phyloP scores from a whole-genome alignment of 2,329 filamentous ascomycete species.

The Pleomassaria siparia region DNA sequence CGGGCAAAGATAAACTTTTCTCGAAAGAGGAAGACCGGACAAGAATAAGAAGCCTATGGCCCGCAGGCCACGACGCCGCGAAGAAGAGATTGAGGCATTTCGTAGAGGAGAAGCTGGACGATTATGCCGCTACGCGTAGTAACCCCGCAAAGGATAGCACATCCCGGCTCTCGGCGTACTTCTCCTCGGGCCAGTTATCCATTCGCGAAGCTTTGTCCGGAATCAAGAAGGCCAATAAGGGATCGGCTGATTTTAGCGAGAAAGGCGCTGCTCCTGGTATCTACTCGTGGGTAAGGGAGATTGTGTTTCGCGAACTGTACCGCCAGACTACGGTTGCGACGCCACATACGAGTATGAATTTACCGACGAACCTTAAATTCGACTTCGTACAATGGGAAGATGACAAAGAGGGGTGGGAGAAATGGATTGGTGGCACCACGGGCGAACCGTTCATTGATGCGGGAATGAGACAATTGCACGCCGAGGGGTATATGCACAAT shows the following conservation, averaged over 20 bases:
- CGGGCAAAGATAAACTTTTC: slow-evolving; percentile 47
- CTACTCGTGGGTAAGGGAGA: slow-evolving; percentile 53
- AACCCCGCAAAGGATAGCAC: slow-evolving; percentile 47
- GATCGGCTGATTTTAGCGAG: slow-evolving; percentile 47
- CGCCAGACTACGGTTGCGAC: slow-evolving; percentile 50
- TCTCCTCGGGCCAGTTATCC: slow-evolving; percentile 49
- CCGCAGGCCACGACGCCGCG: slow-evolving; percentile 47
- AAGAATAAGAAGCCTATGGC: slow-evolving; percentile 48
- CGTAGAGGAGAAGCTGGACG: slow-evolving; percentile 41
- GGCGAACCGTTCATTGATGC: slow-evolving; percentile 55
- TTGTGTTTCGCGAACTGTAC: slow-evolving; percentile 56
- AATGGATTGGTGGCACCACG: slow-evolving; percentile 51
- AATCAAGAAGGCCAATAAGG: slow-evolving; percentile 45
- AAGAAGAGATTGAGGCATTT: slow-evolving; percentile 46
- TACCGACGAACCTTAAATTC: slow-evolving; percentile 55
- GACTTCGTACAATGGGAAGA: slow-evolving; percentile 55
- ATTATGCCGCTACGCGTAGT: slow-evolving; percentile 46
- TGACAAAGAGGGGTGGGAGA: slow-evolving; percentile 52
- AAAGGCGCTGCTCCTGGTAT: slow-evolving; percentile 38
- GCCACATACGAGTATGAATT: slow-evolving; percentile 53
- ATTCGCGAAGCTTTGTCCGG: slow-evolving; percentile 49
- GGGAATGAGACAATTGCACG: slow-evolving; percentile 54
- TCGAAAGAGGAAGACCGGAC: slow-evolving; percentile 41
- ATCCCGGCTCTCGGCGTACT: slow-evolving; percentile 48
- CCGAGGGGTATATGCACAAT: slow-evolving; percentile 56